Conservation (phyloP, 495 filamentous ascomycete species). For the Aspergillus sclerotioniger region DNA sequence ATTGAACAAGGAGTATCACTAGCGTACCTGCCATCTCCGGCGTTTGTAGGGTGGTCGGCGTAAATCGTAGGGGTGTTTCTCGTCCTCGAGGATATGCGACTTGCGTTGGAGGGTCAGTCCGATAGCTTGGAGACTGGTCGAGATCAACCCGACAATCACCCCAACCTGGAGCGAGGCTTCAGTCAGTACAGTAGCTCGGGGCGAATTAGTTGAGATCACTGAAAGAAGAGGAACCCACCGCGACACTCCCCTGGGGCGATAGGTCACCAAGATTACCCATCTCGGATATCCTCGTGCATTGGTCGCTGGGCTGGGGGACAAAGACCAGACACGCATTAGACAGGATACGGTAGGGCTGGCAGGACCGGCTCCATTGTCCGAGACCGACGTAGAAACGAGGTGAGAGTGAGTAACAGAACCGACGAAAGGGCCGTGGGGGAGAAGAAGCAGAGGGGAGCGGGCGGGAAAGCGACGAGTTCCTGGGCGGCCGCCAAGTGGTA, state of each 20-base stretch:
- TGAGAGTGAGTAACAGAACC: not conserved
- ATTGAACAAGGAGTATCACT: not conserved
- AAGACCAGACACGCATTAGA: slow-evolving; percentile 21
- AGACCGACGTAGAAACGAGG: slow-evolving; percentile 7
- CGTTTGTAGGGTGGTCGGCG: slow-evolving; percentile 85
- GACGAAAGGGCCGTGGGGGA: slow-evolving; percentile 8
- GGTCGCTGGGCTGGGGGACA: slow-evolving; percentile 21
- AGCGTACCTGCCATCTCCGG: slow-evolving; percentile 81
- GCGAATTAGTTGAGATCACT: not conserved
- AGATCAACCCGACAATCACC: slow-evolving; percentile 87
- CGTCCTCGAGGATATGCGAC: slow-evolving; percentile 96
- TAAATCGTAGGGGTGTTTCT: slow-evolving; percentile 75
- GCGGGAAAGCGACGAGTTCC: slow-evolving; percentile 19
- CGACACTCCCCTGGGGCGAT: slow-evolving; percentile 82
- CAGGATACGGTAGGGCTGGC: slow-evolving; percentile 17
- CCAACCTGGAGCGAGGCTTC: slow-evolving; percentile 60
- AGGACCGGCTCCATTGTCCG: slow-evolving; percentile 27
- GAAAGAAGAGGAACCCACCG: slow-evolving; percentile 52
- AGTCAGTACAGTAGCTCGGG: slow-evolving; percentile 14
- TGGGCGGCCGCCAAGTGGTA: slow-evolving; percentile 26
- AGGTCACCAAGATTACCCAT: slow-evolving; percentile 80
- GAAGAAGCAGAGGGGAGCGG: slow-evolving; percentile 12
- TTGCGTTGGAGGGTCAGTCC: slow-evolving; percentile 98
- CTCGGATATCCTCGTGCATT: slow-evolving; percentile 34
- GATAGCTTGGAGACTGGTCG: slow-evolving; percentile 89